Evolutionary conservation across 2,329 filamentous ascomycete species (phyloP).

Genomic region (Fusarium fujikuroi): DNA sequence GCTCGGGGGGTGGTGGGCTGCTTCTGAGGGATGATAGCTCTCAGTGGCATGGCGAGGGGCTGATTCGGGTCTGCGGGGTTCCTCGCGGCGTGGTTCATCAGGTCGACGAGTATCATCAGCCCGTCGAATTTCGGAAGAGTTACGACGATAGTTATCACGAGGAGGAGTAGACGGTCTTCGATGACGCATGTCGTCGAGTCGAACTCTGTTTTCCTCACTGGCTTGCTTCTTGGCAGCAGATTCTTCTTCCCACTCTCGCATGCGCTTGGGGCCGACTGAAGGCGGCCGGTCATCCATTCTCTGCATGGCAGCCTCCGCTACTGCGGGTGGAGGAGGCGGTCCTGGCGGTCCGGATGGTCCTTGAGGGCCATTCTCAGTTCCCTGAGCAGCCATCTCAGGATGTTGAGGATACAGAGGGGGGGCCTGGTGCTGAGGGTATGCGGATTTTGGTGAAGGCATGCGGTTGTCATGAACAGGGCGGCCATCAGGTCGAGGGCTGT

Average conservation of each 20-base stretch:
- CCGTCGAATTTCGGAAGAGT: conserved; percentile 77
- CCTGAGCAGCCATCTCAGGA: conserved; percentile 67
- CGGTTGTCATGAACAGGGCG: conserved; percentile 84
- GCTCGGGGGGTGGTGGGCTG: conserved; percentile 77
- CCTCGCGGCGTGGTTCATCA: conserved; percentile 72
- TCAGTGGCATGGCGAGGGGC: conserved; percentile 79
- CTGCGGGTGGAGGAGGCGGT: conserved; percentile 59
- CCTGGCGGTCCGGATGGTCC: conserved; percentile 35
- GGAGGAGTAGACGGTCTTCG: conserved; percentile 82
- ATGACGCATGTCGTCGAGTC: conserved; percentile 84
- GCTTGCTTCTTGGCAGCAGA: conserved; percentile 82
- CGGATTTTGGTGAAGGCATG: conserved; percentile 90
- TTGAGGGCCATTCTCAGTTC: conserved; percentile 65
- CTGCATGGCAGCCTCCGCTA: conserved; percentile 74
- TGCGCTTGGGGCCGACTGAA: conserved; percentile 83
- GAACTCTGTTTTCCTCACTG: conserved; percentile 87
- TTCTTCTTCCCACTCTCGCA: conserved; percentile 93
- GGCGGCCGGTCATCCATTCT: conserved; percentile 76
- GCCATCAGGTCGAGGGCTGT: conserved; percentile 85
- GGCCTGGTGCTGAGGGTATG: conserved; percentile 80
- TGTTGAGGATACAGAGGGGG: conserved; percentile 73
- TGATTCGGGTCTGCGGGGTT: conserved; percentile 64
- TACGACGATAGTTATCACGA: conserved; percentile 76
- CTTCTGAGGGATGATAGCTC: conserved; percentile 90
- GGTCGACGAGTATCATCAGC: conserved; percentile 71